Base-by-base conservation (phyloP, 208 protist genomes). In the Trypanosoma mega region DNA sequence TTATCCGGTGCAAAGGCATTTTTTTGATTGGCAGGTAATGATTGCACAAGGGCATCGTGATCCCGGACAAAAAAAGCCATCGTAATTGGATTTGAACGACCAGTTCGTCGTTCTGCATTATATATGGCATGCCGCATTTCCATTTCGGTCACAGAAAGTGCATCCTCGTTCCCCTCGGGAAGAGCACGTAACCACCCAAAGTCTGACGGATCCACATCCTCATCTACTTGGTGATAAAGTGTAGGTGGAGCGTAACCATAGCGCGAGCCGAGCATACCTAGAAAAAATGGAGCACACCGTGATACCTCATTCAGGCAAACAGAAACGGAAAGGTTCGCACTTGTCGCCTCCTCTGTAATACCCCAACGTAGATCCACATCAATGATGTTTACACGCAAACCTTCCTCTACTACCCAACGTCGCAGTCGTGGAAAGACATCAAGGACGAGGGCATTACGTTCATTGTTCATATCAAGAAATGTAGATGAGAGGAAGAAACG, bases 291-390 rank as follows among this genome's bases (percentile, higher is more conserved):
- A 3, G 83, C 57, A 68, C 95, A 98, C 20, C 88, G 82, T 29
- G 96, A 94, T 18, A 98, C 92, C 55, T 97, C 93, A 43, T 97
- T 93, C 3, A 98, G 76, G 73, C 97, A 98, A 26, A 97, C 81
- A 8, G 83, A 83, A 1, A 80, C 73, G 34, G 88, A 92, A n/a
- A 94, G 55, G 36, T 92, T 80, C 16, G 83, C 78, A 9, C 59
- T 68, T 11, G 67, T 82, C 3, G 85, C 74, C 2, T 89, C 84
- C 18, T 90, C 80, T 0, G 96, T 97, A 44, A 98, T 92, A 62
- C 97, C 97, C 96, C 97, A 98, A 51, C 97, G 93, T 33, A 98
- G 78, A 65, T 98, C 96, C 26, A 98, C 86, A 62, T 97, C 94
- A 11, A 88, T 45, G 31, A 98, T 56, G 53, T 78, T 84, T 23